These are phyloP conservation scores for Magnusiomyces suaveolens DNA, from an alignment of 1,139 yeast genomes.

Conservation along the genomic window DNA sequence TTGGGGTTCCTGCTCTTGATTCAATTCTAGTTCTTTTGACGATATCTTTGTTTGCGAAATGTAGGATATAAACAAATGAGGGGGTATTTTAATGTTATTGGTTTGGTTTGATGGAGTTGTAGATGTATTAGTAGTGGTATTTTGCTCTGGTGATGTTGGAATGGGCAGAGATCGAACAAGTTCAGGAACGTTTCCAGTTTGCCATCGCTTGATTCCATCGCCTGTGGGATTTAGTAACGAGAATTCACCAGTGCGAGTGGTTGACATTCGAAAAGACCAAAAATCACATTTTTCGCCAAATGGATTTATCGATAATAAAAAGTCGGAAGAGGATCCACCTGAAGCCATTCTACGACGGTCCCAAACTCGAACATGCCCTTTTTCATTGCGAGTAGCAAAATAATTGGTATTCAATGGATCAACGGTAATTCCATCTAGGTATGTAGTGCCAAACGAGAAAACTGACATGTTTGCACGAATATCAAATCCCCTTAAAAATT, in stretches of 20 bases:
- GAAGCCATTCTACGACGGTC: conserved; percentile 59
- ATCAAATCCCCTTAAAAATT: conserved; percentile 71
- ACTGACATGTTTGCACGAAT: conserved; percentile 55
- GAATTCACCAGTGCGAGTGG: conserved; percentile 60
- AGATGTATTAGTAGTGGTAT: too few species aligned
- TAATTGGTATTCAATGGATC: conserved; percentile 58
- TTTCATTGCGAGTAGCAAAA: conserved; percentile 71
- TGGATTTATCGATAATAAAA: conserved; percentile 49
- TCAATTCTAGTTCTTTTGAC: neutral
- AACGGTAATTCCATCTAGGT: conserved; percentile 57
- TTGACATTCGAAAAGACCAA: conserved; percentile 64
- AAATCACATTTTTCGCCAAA: conserved; percentile 56
- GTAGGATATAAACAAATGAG: conserved; percentile 57
- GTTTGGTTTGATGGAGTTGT: too few species aligned
- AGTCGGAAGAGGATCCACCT: conserved; percentile 21
- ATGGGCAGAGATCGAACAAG: conserved; percentile 7
- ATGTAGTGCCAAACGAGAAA: conserved; percentile 67
- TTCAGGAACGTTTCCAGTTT: conserved; percentile 50
- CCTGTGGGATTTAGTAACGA: conserved; percentile 67
- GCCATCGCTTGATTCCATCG: conserved; percentile 72
- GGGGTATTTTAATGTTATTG: neutral
- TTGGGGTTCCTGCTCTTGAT: too few species aligned
- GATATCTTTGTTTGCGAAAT: conserved; percentile 63
- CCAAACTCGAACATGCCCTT: conserved; percentile 80
- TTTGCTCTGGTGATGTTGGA: too few species aligned